Evolutionary conservation across 1,284 basidiomycete species (phyloP).

Genomic region (Calocybe gambosa): DNA sequence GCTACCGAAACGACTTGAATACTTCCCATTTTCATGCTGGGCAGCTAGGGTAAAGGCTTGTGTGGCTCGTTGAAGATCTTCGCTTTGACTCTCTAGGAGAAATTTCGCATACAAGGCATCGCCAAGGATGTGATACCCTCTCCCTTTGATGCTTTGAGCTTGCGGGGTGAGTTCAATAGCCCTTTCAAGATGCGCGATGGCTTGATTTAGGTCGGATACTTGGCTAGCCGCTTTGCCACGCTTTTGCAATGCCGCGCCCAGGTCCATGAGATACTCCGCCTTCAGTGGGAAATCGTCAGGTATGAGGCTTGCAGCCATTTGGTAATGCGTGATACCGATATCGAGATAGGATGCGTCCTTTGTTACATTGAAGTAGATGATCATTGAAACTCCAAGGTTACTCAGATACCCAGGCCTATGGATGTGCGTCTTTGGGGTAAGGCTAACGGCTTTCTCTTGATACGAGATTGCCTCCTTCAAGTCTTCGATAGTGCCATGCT

Average conservation of each 20-base stretch:
- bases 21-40: neutral
- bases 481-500: neutral
- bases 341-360: neutral
- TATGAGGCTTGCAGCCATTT: constrained; percentile 7
- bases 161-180: constrained; percentile 1
- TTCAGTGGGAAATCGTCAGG: constrained; percentile 7
- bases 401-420: constrained; percentile 1
- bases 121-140: neutral
- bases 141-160: neutral
- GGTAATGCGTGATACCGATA: neutral
- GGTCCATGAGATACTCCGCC: neutral
- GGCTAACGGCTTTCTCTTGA: constrained; percentile 6
- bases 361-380: neutral
- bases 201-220: neutral
- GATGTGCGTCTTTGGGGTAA: constrained; percentile 9
- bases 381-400: constrained; percentile 11
- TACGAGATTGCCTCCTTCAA: neutral
- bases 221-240: constrained; percentile 2
- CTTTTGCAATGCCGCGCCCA: constrained; percentile 2
- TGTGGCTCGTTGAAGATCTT: neutral
- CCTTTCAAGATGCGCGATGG: neutral
- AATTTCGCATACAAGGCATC: neutral
- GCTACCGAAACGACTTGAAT: neutral
- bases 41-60: neutral
- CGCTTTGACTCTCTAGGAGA: neutral